phyloP scores from a whole-genome alignment of 345 rosid genomes.

The Clausena lansium region DNA sequence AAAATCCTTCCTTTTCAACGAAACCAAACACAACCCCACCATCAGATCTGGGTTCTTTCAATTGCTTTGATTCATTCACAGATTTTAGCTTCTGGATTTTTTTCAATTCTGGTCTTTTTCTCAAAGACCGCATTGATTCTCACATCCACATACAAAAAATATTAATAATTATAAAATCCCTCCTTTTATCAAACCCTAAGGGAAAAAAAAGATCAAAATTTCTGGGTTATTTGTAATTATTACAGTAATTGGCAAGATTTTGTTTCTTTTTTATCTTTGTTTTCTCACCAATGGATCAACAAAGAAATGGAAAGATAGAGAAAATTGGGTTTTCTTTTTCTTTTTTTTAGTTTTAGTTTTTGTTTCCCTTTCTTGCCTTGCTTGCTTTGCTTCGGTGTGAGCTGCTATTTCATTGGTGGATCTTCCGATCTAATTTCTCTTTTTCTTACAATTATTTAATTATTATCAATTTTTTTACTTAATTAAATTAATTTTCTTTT shows the following conservation, averaged over 20 bases:
- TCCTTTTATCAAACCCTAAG: neutral
- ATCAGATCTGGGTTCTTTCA: slow-evolving; percentile 63
- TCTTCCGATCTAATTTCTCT: slow-evolving; percentile 24
- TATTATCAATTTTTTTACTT: too few species aligned
- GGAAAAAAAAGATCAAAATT: neutral
- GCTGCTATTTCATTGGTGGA: slow-evolving; percentile 23
- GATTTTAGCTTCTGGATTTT: slow-evolving; percentile 21
- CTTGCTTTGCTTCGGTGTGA: slow-evolving; percentile 6
- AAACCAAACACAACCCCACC: slow-evolving; percentile 55
- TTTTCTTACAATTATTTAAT: slow-evolving; percentile 2
- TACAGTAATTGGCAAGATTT: neutral
- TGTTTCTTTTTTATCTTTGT: neutral
- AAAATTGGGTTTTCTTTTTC: slow-evolving; percentile 22
- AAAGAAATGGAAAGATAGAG: slow-evolving; percentile 24
- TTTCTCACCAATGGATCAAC: slow-evolving; percentile 27
- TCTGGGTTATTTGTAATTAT: slow-evolving; percentile 11
- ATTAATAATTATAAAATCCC: too few species aligned
- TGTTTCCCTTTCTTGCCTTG: neutral
- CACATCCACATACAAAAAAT: neutral
- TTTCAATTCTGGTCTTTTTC: slow-evolving; percentile 40
- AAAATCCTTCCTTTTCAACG: slow-evolving; percentile 20
- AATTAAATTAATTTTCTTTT: neutral
- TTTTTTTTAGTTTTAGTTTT: neutral
- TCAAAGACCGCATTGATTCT: slow-evolving; percentile 67
- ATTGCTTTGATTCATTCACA: slow-evolving; percentile 24